Base-by-base conservation (phyloP, 768 basidiomycete species). In the Phanerochaete carnosa region DNA sequence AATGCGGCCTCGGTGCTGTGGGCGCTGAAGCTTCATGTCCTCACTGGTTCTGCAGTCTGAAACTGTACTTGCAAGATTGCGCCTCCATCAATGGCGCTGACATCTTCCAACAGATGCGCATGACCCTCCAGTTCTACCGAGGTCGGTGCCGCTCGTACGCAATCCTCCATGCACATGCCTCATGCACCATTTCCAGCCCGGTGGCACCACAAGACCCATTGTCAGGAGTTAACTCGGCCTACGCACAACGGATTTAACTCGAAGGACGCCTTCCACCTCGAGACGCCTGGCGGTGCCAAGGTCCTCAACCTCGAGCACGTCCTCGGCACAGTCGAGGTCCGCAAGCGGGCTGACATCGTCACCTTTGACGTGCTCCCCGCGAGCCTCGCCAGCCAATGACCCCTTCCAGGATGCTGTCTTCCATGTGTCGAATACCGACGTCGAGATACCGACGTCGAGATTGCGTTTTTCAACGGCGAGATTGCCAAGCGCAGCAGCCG, bases 341-440 rank as follows among this genome's bases (percentile, higher is more conserved):
- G 72, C 46, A 73, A 73, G 64, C 62, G 65, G 9, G 71, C 72
- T 2, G 72, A 73, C 51, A 45, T 73, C n/a, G 60, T 71, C 30
- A 59, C 71, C 25, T 69, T 68, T 51, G 70, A 73, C 57, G 65
- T 68, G 22, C 29, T 57, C n/a, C 68, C 68, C n/a, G 64, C 63
- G 35, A 71, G 71, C 45, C 66, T 73, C 25, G 70, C 66, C 1
- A 69, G 68, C 1, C 15, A 56, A n/a, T 1, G 70, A 72, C 50
- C 71, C 71, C 1, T 63, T 72, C 54, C 53, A 53, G 1, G 71
- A 68, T 12, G 49, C 72, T 23, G 68, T 67, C 15, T 70, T 71
- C 65, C 68, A 70, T 43, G 72, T 71, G 0, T 63, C 68, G 23
- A 66, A 65, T 49, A 68, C 66, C 29, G 72, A 73, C 59, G n/a